phyloP scores from a whole-genome alignment of 192 early-diverging fungal species.

The Phlyctochytrium arcticum region DNA sequence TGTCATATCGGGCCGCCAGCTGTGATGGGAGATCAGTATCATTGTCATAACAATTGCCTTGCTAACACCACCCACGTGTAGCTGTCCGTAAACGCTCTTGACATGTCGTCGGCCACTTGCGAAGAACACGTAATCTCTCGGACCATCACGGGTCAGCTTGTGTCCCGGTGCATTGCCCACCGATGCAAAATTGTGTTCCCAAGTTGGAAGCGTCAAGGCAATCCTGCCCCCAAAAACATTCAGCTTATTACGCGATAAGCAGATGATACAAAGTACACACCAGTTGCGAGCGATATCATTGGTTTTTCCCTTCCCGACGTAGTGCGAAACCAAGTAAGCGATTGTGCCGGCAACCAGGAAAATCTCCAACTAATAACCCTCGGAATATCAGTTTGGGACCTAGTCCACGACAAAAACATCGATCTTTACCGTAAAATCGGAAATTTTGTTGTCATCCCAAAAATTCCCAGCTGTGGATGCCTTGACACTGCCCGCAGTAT shows the following conservation, averaged over 20 bases:
- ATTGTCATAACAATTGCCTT: constrained; percentile 27
- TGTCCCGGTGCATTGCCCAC: constrained; percentile 59
- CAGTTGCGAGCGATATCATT: constrained; percentile 34
- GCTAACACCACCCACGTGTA: constrained; percentile 31
- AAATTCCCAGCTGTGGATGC: too few species aligned
- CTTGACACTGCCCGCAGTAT: too few species aligned
- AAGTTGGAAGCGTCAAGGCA: constrained; percentile 20
- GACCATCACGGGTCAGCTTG: constrained; percentile 63
- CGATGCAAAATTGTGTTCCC: constrained; percentile 63
- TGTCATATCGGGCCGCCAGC: constrained; percentile 54
- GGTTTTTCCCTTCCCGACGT: constrained; percentile 18
- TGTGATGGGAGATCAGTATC: constrained; percentile 11
- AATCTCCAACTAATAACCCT: not conserved
- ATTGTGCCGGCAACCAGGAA: not conserved
- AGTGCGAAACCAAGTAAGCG: constrained; percentile 4
- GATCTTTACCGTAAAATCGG: too few species aligned
- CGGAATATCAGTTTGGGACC: too few species aligned
- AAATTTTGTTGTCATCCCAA: too few species aligned
- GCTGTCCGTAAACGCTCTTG: constrained; percentile 63
- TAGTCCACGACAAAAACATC: too few species aligned
- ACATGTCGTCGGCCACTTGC: constrained; percentile 69
- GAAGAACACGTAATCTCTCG: constrained; percentile 71
- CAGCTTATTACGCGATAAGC: not conserved
- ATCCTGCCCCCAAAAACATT: constrained; percentile 5
- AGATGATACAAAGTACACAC: constrained; percentile 14